Conservation (phyloP, 1,284 basidiomycete species). For the Phellinidium pouzarii region DNA sequence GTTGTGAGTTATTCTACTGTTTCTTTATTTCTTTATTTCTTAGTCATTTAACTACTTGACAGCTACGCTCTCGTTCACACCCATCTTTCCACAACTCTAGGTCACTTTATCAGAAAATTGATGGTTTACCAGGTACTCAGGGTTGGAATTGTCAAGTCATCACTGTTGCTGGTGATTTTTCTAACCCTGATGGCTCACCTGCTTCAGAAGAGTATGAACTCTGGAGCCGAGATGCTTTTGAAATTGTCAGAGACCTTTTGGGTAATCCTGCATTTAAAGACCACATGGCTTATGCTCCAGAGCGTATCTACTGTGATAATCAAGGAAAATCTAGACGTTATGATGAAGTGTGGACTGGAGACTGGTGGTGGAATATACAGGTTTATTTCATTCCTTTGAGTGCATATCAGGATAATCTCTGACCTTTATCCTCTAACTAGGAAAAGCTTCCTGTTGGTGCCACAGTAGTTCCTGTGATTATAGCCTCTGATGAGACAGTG, state of each 20-base stretch:
- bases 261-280: slow-evolving; percentile 19
- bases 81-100: slow-evolving; percentile 15
- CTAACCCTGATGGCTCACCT: too few relatives aligned
- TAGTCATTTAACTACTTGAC: background rate
- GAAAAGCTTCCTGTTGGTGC: slow-evolving; percentile 18
- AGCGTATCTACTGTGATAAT: slow-evolving; percentile 5
- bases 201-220: too few relatives aligned
- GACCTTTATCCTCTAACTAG: background rate
- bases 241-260: slow-evolving; percentile 18
- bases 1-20: background rate
- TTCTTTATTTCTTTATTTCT: too few relatives aligned
- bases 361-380: slow-evolving; percentile 24
- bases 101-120: slow-evolving; percentile 13
- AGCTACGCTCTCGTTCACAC: background rate
- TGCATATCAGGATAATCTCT: background rate
- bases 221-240: slow-evolving; percentile 21
- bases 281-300: slow-evolving; percentile 15
- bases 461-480: slow-evolving; percentile 21
- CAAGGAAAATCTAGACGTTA: slow-evolving; percentile 16
- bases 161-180: background rate
- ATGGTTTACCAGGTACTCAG: slow-evolving; percentile 7
- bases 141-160: slow-evolving; percentile 4
- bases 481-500: slow-evolving; percentile 22
- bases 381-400: slow-evolving; percentile 9
- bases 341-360: slow-evolving; percentile 22